Base-by-base conservation (phyloP, 202 grass and related monocot genomes). In the Digitaria exilis region DNA sequence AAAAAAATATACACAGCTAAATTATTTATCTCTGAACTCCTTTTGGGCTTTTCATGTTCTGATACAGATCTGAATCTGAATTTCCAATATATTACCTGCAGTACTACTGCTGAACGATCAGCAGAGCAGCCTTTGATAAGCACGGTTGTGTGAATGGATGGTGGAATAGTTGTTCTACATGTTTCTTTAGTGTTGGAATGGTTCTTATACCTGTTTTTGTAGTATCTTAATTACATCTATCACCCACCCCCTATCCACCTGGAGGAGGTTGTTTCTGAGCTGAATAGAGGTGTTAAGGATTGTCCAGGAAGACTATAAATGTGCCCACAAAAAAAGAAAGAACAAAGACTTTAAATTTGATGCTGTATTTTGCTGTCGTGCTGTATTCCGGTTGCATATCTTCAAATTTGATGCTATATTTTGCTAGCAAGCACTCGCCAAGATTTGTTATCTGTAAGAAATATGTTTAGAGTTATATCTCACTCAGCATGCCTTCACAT, bases 401-500 rank as follows among this genome's bases (percentile, higher is more conserved):
- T 31, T 52, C 32, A 62, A 71, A 30, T 19, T 49, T 41, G 30
- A 76, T 69, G 50, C 21, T 41, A 6, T 77, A 11, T 45, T 34
- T 18, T 79, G 26, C n/a, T 50, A 55, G 65, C 15, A 9, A 2
- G n/a, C 42, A 19, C 16, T 51, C 15, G 5, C 59, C 30, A 28
- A 45, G 30, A 61, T 72, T 26, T 76, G 70, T 6, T 52, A 9
- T 30, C 24, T 59, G 0, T 48, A 39, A 50, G 45, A 32, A 22
- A 39, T 57, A 67, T 87, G 18, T 77, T 17, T 68, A 39, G 32
- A 56, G 11, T 56, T 79, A 8, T 61, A 61, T 83, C 81, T 49
- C 76, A 82, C 31, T 86, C 57, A 84, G n/a, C 58, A 73, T 43
- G 11, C 16, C 21, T 65, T 74, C 19, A 57, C 55, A 67, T 69